phyloP scores from a whole-genome alignment of 805 yeast species.

The Ogataea populi-albae region DNA sequence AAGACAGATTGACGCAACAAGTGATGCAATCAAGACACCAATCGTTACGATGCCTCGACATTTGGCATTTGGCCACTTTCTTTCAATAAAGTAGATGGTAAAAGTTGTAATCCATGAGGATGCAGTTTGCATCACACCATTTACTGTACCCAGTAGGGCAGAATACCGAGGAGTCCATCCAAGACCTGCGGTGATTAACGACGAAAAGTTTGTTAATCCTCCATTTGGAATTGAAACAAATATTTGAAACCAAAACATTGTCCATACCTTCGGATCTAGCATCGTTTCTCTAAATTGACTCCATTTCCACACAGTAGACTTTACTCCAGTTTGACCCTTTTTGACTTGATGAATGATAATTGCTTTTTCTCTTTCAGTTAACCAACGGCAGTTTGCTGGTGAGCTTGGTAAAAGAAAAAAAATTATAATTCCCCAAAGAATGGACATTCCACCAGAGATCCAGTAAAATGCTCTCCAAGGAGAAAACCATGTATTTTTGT shows the following conservation, averaged over 20 bases:
- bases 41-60: constrained; percentile 24
- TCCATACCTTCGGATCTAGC: constrained; percentile 49
- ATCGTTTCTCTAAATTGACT: constrained; percentile 56
- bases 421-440: constrained; percentile 44
- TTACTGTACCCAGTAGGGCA: constrained; percentile 36
- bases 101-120: constrained; percentile 32
- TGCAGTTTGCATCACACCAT: constrained; percentile 32
- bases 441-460: constrained; percentile 56
- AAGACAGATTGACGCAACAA: constrained; percentile 30
- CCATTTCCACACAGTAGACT: constrained; percentile 51
- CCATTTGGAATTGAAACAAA: constrained; percentile 57
- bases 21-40: constrained; percentile 27
- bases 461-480: constrained; percentile 63
- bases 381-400: constrained; percentile 51
- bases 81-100: constrained; percentile 51
- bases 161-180: constrained; percentile 30
- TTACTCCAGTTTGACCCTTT: constrained; percentile 58
- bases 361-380: constrained; percentile 44
- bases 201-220: constrained; percentile 49
- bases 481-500: constrained; percentile 38
- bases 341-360: constrained; percentile 56
- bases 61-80: constrained; percentile 36
- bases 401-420: constrained; percentile 46
- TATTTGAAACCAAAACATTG: constrained; percentile 43
- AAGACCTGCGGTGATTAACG: constrained; percentile 34